Evolutionary conservation across 179 eudicot genomes (phyloP).

Genomic region (Patellifolia procumbens): DNA sequence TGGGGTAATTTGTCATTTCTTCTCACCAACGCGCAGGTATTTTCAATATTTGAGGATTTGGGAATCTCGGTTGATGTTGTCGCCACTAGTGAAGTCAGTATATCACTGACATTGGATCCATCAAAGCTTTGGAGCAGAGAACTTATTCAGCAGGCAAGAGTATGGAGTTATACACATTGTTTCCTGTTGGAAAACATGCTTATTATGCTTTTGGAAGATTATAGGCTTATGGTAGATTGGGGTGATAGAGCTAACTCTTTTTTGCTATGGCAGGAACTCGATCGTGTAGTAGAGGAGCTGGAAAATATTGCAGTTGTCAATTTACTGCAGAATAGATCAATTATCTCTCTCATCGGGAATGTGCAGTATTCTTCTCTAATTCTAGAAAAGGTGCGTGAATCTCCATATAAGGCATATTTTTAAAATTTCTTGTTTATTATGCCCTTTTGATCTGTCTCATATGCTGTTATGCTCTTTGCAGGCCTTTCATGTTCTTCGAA

Average conservation of each 20-base stretch:
- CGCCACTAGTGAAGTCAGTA: slow-evolving; percentile 98
- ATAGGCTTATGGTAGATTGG: not conserved
- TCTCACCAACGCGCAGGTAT: slow-evolving; percentile 53
- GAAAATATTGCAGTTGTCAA: slow-evolving; percentile 87
- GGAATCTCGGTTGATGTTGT: slow-evolving; percentile 98
- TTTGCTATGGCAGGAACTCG: slow-evolving; percentile 65
- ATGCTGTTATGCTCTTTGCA: slow-evolving; percentile 30
- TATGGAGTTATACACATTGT: slow-evolving; percentile 30
- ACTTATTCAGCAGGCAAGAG: slow-evolving; percentile 95
- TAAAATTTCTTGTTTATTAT: not conserved
- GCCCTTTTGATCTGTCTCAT: not conserved
- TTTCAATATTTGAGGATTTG: slow-evolving; percentile 79
- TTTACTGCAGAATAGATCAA: slow-evolving; percentile 80
- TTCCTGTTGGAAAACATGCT: not conserved
- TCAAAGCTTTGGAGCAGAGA: slow-evolving; percentile 99
- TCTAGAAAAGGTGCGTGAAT: slow-evolving; percentile 65
- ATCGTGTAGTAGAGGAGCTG: slow-evolving; percentile 84
- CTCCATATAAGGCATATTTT: not conserved
- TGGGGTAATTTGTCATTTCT: slow-evolving; percentile 9
- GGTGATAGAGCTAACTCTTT: slow-evolving; percentile 7
- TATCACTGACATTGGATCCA: slow-evolving; percentile 90
- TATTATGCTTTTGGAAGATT: slow-evolving; percentile 5
- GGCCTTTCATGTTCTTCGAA: slow-evolving; percentile 77
- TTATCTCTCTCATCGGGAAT: slow-evolving; percentile 91
- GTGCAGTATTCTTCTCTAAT: slow-evolving; percentile 86